Base-by-base conservation (phyloP, 768 basidiomycete genomes). In the Trametes gibbosa region DNA sequence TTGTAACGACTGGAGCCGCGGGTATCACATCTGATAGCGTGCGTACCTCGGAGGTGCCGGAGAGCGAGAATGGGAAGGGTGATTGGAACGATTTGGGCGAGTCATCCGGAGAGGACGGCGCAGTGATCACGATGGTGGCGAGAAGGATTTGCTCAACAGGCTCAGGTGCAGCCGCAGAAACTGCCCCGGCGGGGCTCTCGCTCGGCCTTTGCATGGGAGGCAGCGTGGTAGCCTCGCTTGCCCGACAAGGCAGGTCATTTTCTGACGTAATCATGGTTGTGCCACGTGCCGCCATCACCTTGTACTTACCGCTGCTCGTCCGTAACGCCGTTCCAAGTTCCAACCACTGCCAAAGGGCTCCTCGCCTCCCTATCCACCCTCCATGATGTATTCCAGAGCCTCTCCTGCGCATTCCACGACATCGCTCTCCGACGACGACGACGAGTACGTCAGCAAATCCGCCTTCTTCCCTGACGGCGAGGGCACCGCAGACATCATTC, bases 351-450 rank as follows among this genome's bases (percentile, higher is more conserved):
- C 59, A 60, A 60, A 54, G 50, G 24, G 32, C 34, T 46, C 53
- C 34, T 56, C 48, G 16, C 21, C 27, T 34, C 34, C 53, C 13
- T 39, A 14, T 50, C 41, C 37, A 40, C 32, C 50, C 41, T 5
- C 56, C 48, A 51, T 50, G 55, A 69, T 73, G 64, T 75, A 68
- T 64, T 64, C 59, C 41, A 62, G 62, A 39, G 59, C 54, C 68
- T 87, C 77, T 66, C 81, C 74, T 1, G 78, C 83, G n/a, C 86
- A 87, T 63, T 90, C 89, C 5, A 83, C 80, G 9, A 89, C 86
- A n/a, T 90, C 90, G 17, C 78, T 90, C 62, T 90, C 89, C 34
- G 89, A 89, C 63, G 84, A 87, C 70, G 80, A 81, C 63, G 84
- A 88, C 68, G 84, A 87, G 69, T 63, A 67, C 65, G 77, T 77